Evolutionary conservation across 208 protist genomes (phyloP).

Genomic region (Spongospora subterranea): DNA sequence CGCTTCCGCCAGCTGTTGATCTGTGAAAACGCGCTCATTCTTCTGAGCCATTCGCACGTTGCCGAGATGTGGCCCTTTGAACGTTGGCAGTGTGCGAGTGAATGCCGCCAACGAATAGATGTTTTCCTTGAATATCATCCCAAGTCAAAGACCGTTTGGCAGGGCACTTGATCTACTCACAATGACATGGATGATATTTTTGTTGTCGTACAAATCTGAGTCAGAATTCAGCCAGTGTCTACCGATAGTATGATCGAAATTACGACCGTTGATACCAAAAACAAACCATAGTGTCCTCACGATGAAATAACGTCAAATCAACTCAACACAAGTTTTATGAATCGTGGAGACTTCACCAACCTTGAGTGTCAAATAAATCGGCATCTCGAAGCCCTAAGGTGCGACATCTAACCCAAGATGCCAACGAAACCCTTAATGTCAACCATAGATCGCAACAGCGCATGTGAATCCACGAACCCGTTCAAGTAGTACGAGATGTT

Average conservation of each 20-base stretch:
- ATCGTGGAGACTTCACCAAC: not conserved
- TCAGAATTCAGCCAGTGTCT: not conserved
- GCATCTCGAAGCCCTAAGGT: not conserved
- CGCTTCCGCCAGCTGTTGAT: constrained; percentile 18
- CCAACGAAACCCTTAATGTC: too few relatives aligned
- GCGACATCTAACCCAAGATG: constrained; percentile 34
- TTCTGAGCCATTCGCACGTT: not conserved
- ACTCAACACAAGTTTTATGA: too few relatives aligned
- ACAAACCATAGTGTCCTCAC: too few relatives aligned
- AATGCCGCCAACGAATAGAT: not conserved
- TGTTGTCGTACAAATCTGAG: constrained; percentile 37
- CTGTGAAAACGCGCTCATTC: constrained; percentile 20
- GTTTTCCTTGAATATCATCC: not conserved
- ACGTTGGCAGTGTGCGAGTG: not conserved
- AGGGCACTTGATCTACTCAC: not conserved
- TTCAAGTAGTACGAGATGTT: constrained; percentile 52
- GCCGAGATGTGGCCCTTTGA: not conserved
- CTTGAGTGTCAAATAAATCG: constrained; percentile 53
- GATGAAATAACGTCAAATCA: too few relatives aligned
- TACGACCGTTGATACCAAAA: too few relatives aligned
- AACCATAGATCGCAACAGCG: not conserved
- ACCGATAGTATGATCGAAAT: too few relatives aligned
- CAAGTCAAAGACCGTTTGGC: not conserved
- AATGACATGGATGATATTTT: constrained; percentile 52
- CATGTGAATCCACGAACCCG: not conserved